Evolutionary conservation across 768 basidiomycete species (phyloP).

Genomic region (Boletus insuetus): DNA sequence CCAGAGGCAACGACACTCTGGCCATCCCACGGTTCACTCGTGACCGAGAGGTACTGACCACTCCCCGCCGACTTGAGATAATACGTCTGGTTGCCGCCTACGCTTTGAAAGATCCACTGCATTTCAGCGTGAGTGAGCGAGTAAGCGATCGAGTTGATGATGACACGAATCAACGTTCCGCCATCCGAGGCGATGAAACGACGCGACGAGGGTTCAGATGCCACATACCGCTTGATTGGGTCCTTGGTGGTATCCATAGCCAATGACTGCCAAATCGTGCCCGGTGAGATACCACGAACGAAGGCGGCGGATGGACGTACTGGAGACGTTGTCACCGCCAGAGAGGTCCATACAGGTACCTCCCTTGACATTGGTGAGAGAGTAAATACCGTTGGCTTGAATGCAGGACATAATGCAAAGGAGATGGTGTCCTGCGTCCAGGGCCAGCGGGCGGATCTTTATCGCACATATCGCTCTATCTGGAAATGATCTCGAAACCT

Average conservation of each 20-base stretch:
- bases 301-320: slow-evolving; percentile 29
- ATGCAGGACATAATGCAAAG: slow-evolving; percentile 23
- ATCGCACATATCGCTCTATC: no score
- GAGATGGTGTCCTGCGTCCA: no score
- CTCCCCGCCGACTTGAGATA: slow-evolving; percentile 42
- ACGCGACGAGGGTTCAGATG: no score
- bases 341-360: slow-evolving; percentile 57
- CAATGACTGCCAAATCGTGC: slow-evolving; percentile 40
- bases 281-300: no score
- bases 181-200: no score
- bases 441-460: no score
- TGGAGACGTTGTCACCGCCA: slow-evolving; percentile 46
- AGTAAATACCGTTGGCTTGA: slow-evolving; percentile 40
- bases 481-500: no score
- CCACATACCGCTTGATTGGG: slow-evolving; percentile 47
- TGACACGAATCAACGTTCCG: no score
- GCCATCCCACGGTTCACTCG: slow-evolving; percentile 35
- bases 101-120: slow-evolving; percentile 46
- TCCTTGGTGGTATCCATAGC: slow-evolving; percentile 41
- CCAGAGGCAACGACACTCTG: slow-evolving; percentile 37
- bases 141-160: no score
- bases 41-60: slow-evolving; percentile 41
- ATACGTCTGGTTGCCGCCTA: slow-evolving; percentile 28
- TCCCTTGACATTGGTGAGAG: slow-evolving; percentile 49
- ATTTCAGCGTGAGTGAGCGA: not conserved